These are phyloP conservation scores for Anisodus acutangulus DNA, from an alignment of 257 asterid genomes.

Conservation along the genomic window DNA sequence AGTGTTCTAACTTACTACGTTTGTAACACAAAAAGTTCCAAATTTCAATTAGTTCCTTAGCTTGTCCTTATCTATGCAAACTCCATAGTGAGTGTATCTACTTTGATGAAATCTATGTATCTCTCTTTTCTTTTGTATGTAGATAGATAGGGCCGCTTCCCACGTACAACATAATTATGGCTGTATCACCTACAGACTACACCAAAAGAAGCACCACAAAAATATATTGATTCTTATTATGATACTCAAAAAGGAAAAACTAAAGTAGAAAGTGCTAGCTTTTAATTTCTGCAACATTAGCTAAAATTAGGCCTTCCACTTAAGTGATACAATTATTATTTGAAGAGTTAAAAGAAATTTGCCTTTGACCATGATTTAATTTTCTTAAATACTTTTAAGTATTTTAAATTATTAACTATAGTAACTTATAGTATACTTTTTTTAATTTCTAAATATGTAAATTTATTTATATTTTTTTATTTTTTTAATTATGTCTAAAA, in stretches of 20 bases:
- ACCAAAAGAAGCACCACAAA: not conserved
- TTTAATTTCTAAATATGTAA: too few relatives aligned
- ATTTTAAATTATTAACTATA: too few relatives aligned
- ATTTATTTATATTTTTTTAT: too few relatives aligned
- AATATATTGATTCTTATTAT: not conserved
- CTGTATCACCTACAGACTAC: not conserved
- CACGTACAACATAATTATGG: conserved; percentile 23
- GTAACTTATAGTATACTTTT: too few relatives aligned
- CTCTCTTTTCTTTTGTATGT: conserved; percentile 2
- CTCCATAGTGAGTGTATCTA: not conserved
- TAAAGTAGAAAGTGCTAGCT: not conserved
- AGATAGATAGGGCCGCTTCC: not conserved
- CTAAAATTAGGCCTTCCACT: not conserved
- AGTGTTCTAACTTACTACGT: too few relatives aligned
- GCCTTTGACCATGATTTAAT: too few relatives aligned
- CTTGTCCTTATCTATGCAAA: conserved; percentile 35
- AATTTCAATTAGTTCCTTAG: not conserved
- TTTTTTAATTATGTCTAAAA: too few relatives aligned
- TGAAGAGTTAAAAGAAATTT: too few relatives aligned
- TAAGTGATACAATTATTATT: too few relatives aligned
- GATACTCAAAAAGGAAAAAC: not conserved
- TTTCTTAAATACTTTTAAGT: too few relatives aligned
- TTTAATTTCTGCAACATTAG: not conserved
- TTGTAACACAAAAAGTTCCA: not conserved
- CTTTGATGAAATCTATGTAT: conserved; percentile 20